phyloP scores from a whole-genome alignment of 345 rosid genomes.

The Brassica carinata region DNA sequence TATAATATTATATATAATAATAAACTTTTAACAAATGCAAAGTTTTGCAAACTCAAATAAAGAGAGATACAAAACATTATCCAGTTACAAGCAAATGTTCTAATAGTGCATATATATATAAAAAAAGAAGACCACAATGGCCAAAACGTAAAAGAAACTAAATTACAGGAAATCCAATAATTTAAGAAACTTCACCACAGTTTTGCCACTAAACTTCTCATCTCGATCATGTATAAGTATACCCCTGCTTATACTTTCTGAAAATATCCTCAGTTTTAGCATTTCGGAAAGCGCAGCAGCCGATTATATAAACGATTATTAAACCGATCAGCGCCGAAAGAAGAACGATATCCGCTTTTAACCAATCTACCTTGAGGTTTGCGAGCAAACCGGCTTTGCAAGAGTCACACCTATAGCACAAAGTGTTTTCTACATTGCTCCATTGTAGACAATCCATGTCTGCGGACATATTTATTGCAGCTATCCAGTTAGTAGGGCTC shows the following conservation, averaged over 20 bases:
- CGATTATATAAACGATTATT: conserved; percentile 64
- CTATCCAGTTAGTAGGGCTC: conserved; percentile 63
- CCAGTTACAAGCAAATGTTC: not conserved
- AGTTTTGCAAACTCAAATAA: conserved; percentile 1
- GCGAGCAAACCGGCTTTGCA: conserved; percentile 91
- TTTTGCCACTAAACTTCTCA: conserved; percentile 18
- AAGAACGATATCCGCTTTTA: conserved; percentile 63
- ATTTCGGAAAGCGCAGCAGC: conserved; percentile 80
- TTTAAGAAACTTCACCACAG: not conserved
- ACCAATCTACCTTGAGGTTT: conserved; percentile 72
- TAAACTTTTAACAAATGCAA: not conserved
- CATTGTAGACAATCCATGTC: conserved; percentile 94
- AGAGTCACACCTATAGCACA: conserved; percentile 77
- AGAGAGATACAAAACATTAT: conserved; percentile 19
- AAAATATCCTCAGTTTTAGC: conserved; percentile 80
- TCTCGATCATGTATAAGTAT: conserved; percentile 59
- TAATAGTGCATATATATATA: not conserved
- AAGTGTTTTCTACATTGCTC: conserved; percentile 79
- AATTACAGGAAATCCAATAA: not conserved
- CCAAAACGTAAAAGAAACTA: not conserved
- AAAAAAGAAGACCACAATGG: not conserved
- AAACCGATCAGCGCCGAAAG: conserved; percentile 60
- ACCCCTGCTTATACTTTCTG: conserved; percentile 79
- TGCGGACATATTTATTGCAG: conserved; percentile 44
- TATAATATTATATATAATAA: too few species aligned